These are phyloP conservation scores for Perkinsela sp. DNA, from an alignment of 208 protist genomes.

Conservation along the genomic window DNA sequence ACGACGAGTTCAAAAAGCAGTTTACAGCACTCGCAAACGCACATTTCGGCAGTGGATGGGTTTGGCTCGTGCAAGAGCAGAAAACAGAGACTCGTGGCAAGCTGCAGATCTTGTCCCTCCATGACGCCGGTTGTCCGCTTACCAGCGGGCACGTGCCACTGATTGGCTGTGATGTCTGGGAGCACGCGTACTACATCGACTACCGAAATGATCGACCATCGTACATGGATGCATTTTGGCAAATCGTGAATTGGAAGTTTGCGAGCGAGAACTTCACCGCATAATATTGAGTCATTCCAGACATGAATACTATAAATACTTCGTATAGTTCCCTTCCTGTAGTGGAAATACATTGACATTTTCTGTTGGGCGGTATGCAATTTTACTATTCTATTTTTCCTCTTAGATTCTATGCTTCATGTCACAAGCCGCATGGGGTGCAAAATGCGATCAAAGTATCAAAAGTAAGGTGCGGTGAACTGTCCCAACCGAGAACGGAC, in stretches of 20 bases:
- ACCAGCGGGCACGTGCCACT: conserved; percentile 27
- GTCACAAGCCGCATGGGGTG: no score
- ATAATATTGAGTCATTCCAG: no score
- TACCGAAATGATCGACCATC: conserved; percentile 62
- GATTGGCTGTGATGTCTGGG: conserved; percentile 70
- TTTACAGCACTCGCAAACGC: conserved; percentile 41
- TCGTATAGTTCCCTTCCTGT: no score
- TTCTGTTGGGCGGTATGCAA: no score
- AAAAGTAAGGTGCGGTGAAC: no score
- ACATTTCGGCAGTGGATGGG: conserved; percentile 78
- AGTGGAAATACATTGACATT: no score
- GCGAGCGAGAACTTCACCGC: conserved; percentile 9
- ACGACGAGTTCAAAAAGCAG: conserved; percentile 68
- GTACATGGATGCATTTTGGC: conserved; percentile 69
- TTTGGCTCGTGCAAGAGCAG: conserved; percentile 65
- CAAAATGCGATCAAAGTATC: no score
- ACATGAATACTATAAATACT: no score
- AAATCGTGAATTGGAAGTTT: conserved; percentile 70
- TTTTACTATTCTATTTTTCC: no score
- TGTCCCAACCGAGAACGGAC: no score
- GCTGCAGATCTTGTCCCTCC: conserved; percentile 40
- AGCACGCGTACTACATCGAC: conserved; percentile 83
- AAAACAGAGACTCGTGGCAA: conserved; percentile 12
- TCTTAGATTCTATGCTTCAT: no score
- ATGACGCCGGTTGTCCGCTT: conserved; percentile 43